Percentiles rank a stretch among this genome's conserved stretches.
phyloP scores from a whole-genome alignment of 108 stramenopile species.

The Phaeodactylum tricornutum region DNA sequence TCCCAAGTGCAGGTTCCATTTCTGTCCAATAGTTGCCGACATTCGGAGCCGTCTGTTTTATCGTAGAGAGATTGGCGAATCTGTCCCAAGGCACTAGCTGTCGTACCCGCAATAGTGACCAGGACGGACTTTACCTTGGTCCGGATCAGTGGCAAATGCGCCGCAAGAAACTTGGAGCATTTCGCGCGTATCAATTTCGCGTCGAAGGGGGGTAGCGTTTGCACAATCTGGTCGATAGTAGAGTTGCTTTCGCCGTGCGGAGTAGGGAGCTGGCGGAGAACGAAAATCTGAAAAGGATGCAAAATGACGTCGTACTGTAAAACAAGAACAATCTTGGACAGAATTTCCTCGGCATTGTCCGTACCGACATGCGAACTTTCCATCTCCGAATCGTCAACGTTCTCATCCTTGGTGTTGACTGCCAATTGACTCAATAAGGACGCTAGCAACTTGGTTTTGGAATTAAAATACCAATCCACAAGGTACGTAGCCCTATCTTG shows the following conservation, averaged over 20 bases:
- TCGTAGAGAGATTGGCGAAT: conserved; percentile 84
- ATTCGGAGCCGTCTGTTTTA: conserved; percentile 76
- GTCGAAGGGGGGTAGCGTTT: conserved; percentile 63
- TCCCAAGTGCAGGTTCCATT: conserved; percentile 67
- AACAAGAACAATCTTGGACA: conserved; percentile 73
- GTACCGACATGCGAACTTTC: conserved; percentile 3
- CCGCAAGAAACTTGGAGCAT: conserved; percentile 67
- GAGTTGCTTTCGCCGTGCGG: background rate
- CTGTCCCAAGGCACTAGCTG: conserved; percentile 70
- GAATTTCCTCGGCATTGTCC: conserved; percentile 11
- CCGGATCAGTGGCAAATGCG: conserved; percentile 72
- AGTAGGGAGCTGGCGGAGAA: conserved; percentile 41
- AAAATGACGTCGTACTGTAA: conserved; percentile 79
- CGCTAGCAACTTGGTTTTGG: conserved; percentile 60
- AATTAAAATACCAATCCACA: conserved; percentile 76
- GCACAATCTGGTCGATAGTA: conserved; percentile 24
- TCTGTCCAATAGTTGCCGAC: conserved; percentile 28
- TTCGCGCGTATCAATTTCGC: conserved; percentile 44
- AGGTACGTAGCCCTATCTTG: conserved; percentile 11
- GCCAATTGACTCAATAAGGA: conserved; percentile 45
- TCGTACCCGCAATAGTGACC: conserved; percentile 73
- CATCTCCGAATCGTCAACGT: too few relatives aligned
- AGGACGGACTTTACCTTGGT: conserved; percentile 75
- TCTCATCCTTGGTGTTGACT: conserved; percentile 7
- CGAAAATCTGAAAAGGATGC: conserved; percentile 77